A percentile compares a stretch with the other conserved stretches of the same genome.
Conservation (phyloP, 352 stramenopile species). For the Pythium grandisporangium region DNA sequence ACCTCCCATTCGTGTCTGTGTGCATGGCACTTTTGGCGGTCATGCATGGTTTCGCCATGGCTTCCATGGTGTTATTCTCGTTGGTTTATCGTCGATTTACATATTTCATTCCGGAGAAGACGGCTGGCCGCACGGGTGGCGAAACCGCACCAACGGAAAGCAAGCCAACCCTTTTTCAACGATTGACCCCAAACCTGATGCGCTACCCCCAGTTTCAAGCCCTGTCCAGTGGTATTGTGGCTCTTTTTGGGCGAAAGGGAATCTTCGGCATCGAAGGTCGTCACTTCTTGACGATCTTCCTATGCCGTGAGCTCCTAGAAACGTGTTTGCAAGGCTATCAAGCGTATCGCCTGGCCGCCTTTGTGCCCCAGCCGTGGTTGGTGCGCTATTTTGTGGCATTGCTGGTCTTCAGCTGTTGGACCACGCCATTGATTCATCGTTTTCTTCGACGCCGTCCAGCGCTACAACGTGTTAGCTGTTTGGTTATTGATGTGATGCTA, state of each 20-base stretch:
- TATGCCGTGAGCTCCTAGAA: background rate
- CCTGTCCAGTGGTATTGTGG: no score
- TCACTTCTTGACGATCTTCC: background rate
- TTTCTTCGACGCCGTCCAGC: background rate
- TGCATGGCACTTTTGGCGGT: background rate
- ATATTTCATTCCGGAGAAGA: background rate
- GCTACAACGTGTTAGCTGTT: background rate
- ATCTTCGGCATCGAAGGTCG: constrained; percentile 1
- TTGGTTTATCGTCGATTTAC: background rate
- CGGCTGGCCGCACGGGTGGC: no score
- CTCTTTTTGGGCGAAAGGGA: background rate
- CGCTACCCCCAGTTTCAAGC: no score
- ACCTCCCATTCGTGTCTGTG: background rate
- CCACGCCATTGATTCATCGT: background rate
- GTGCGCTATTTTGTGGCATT: background rate
- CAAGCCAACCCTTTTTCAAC: no score
- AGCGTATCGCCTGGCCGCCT: background rate
- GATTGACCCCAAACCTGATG: no score
- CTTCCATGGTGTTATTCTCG: background rate
- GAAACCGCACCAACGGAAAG: no score
- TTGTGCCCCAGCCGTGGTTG: background rate
- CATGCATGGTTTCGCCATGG: background rate
- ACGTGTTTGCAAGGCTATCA: background rate
- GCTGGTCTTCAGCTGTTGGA: background rate
- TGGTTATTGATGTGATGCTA: background rate